Evolutionary conservation across 495 filamentous ascomycete species (phyloP).

Genomic region (Tuber calosporum): DNA sequence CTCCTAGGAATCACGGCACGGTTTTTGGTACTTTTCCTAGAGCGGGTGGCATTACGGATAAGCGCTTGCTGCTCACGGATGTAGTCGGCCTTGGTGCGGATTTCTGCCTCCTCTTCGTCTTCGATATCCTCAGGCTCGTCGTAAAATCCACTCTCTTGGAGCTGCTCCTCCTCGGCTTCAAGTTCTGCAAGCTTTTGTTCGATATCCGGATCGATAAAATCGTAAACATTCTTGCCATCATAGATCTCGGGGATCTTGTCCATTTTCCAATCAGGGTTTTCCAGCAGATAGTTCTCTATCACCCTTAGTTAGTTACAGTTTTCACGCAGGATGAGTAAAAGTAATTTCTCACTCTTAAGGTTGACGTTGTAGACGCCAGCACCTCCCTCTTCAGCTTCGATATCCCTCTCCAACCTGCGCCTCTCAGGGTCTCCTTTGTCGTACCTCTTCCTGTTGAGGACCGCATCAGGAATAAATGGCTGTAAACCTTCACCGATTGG

Average conservation of each 20-base stretch:
- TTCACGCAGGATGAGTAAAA: not conserved
- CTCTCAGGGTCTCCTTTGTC: conserved; percentile 80
- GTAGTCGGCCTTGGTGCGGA: conserved; percentile 81
- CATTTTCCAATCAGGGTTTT: conserved; percentile 82
- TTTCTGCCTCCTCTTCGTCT: conserved; percentile 77
- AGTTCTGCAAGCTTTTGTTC: conserved; percentile 80
- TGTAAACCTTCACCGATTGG: conserved; percentile 76
- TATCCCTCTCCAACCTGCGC: conserved; percentile 68
- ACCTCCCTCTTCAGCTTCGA: conserved; percentile 88
- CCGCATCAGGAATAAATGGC: conserved; percentile 80
- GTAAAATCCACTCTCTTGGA: conserved; percentile 80
- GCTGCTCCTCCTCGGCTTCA: conserved; percentile 87
- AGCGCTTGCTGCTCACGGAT: conserved; percentile 86
- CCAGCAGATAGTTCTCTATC: conserved; percentile 65
- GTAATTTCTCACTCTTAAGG: conserved; percentile 50
- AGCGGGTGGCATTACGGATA: conserved; percentile 83
- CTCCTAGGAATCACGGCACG: conserved; percentile 77
- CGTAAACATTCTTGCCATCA: conserved; percentile 92
- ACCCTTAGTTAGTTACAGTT: not conserved
- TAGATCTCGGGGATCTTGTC: conserved; percentile 90
- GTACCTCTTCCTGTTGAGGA: conserved; percentile 74
- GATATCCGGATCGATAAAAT: conserved; percentile 95
- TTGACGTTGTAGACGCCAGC: conserved; percentile 93
- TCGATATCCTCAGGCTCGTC: conserved; percentile 58
- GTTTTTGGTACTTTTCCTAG: conserved; percentile 94